Percentiles rank a stretch among this genome's conserved stretches.
These are phyloP conservation scores for Linnemannia zychae DNA, from an alignment of 192 early-diverging fungal species.

Conservation along the genomic window DNA sequence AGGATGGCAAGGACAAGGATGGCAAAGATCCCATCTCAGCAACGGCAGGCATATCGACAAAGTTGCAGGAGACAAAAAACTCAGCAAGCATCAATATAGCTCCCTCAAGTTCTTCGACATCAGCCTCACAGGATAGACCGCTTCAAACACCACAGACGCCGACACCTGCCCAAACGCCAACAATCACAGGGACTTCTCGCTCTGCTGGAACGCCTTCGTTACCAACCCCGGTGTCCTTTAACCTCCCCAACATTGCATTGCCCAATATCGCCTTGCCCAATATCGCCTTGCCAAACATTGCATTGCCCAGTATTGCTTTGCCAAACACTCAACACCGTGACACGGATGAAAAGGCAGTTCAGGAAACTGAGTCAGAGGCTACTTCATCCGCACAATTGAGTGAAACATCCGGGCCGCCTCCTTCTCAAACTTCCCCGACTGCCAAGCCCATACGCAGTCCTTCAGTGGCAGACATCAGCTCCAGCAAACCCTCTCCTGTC, in stretches of 20 bases:
- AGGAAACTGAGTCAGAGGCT: not conserved
- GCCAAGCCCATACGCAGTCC: not conserved
- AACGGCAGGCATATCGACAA: not conserved
- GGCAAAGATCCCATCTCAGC: not conserved
- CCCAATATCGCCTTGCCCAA: constrained; percentile 2
- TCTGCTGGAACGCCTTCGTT: not conserved
- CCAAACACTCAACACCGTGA: not conserved
- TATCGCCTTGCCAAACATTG: constrained; percentile 11
- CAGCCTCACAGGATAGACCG: constrained; percentile 7
- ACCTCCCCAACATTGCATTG: not conserved
- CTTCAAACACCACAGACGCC: constrained; percentile 48
- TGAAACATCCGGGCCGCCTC: not conserved
- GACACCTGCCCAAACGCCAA: constrained; percentile 43
- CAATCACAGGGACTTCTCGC: constrained; percentile 11
- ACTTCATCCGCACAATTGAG: not conserved
- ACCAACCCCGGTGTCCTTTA: not conserved
- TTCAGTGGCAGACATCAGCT: not conserved
- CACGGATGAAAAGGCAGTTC: not conserved
- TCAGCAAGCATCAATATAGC: not conserved
- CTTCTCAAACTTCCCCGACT: not conserved
- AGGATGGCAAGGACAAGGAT: constrained; percentile 6
- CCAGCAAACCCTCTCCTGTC: constrained; percentile 18
- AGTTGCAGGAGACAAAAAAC: not conserved
- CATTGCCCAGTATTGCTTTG: constrained; percentile 16
- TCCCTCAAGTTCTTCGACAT: not conserved